Conservation (phyloP, 2,329 filamentous ascomycete genomes). For the Plenodomus tracheiphilus region DNA sequence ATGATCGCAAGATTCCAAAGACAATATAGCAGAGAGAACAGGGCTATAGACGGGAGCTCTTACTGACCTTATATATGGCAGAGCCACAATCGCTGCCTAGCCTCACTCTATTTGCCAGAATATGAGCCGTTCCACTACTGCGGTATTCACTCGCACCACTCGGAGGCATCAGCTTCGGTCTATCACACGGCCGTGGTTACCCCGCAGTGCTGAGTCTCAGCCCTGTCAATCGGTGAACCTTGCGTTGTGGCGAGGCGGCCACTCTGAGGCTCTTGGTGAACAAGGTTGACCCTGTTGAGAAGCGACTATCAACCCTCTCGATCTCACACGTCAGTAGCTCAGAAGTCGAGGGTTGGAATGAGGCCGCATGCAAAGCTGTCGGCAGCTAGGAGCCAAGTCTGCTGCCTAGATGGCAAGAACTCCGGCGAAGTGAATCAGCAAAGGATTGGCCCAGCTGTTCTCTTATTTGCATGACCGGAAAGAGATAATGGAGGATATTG, state of each 20-base stretch:
- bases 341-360: neutral
- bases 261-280: neutral
- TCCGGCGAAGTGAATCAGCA: neutral
- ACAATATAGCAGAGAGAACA: neutral
- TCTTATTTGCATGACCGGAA: neutral
- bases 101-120: neutral
- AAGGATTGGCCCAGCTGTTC: constrained; percentile 9
- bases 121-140: neutral
- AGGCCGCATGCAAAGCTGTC: constrained; percentile 12
- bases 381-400: constrained; percentile 11
- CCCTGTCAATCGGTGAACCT: constrained; percentile 7
- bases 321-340: constrained; percentile 1
- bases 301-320: neutral
- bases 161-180: constrained; percentile 6
- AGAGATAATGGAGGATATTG: constrained; percentile 1
- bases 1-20: neutral
- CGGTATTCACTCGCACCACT: constrained; percentile 4
- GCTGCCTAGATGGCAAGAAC: constrained; percentile 13
- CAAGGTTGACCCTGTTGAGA: constrained; percentile 11
- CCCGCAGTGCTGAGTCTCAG: constrained; percentile 5
- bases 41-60: neutral
- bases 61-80: constrained; percentile 16
- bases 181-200: constrained; percentile 3
- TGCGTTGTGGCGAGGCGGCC: neutral
- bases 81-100: constrained; percentile 13